Percentiles rank a stretch among this genome's conserved stretches.
Conservation (phyloP, 1,284 basidiomycete species). For the Ustilago sp. region DNA sequence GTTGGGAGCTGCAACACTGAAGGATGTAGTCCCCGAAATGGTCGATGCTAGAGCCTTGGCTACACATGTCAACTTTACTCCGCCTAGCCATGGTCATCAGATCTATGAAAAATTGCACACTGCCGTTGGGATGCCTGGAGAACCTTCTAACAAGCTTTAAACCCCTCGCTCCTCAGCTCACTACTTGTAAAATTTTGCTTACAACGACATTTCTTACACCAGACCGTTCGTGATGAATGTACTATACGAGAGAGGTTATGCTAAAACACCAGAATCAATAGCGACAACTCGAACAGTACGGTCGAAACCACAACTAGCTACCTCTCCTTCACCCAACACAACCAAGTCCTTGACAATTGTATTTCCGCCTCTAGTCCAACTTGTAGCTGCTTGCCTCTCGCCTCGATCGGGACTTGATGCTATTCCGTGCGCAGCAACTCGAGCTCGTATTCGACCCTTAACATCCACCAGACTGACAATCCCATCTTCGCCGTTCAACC, state of each 20-base stretch:
- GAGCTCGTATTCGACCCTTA: slow-evolving; percentile 44
- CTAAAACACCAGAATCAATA: neutral
- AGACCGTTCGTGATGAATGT: neutral
- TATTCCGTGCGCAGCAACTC: slow-evolving; percentile 49
- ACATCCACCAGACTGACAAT: slow-evolving; percentile 57
- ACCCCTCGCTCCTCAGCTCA: neutral
- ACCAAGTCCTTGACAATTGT: slow-evolving; percentile 63
- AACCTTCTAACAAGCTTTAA: slow-evolving; percentile 49
- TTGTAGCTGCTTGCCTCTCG: slow-evolving; percentile 11
- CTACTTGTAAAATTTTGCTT: neutral
- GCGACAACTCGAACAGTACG: slow-evolving; percentile 47
- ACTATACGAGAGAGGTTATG: neutral
- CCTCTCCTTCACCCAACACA: slow-evolving; percentile 34
- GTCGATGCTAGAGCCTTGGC: slow-evolving; percentile 75
- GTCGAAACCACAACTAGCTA: slow-evolving; percentile 65
- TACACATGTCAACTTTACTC: slow-evolving; percentile 59
- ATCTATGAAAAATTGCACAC: slow-evolving; percentile 61
- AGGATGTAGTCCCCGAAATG: slow-evolving; percentile 83
- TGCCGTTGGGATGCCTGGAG: slow-evolving; percentile 55
- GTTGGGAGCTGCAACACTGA: slow-evolving; percentile 78
- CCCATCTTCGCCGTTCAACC: slow-evolving; percentile 64
- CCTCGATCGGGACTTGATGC: neutral
- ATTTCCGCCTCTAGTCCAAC: slow-evolving; percentile 63
- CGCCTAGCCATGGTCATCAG: slow-evolving; percentile 47
- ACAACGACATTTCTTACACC: too few relatives aligned